phyloP scores from a whole-genome alignment of 345 rosid species.

The Linum lewisii region DNA sequence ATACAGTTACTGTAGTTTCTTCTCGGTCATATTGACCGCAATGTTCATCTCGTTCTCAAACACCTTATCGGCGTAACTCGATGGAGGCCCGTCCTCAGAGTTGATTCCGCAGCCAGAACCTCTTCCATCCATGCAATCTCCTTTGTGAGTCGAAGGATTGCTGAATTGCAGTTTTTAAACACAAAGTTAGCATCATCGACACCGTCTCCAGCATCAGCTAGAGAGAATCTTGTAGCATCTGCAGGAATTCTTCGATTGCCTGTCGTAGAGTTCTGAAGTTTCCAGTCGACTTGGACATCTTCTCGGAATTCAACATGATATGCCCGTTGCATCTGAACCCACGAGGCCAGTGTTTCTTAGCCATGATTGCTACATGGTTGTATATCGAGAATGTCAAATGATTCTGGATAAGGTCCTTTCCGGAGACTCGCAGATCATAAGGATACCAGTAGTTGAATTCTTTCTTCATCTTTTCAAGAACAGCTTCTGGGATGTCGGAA shows the following conservation, averaged over 20 bases:
- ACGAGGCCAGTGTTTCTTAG: constrained; percentile 73
- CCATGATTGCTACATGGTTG: constrained; percentile 81
- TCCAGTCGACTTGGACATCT: constrained; percentile 97
- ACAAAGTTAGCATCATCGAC: constrained; percentile 98
- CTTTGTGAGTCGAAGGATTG: constrained; percentile 74
- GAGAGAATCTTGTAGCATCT: constrained; percentile 74
- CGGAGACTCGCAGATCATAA: constrained; percentile 88
- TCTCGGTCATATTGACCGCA: constrained; percentile 66
- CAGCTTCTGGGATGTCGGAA: constrained; percentile 43
- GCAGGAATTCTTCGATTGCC: constrained; percentile 83
- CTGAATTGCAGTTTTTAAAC: constrained; percentile 81
- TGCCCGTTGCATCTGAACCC: constrained; percentile 94
- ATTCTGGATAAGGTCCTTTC: constrained; percentile 95
- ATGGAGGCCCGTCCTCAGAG: constrained; percentile 63
- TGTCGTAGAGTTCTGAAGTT: constrained; percentile 79
- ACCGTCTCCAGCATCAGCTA: constrained; percentile 97
- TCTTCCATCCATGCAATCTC: constrained; percentile 94
- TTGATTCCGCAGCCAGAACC: constrained; percentile 50
- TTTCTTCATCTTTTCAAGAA: constrained; percentile 74
- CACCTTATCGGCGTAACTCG: constrained; percentile 75
- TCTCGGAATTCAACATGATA: constrained; percentile 88
- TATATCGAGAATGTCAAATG: constrained; percentile 80
- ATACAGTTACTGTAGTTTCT: constrained; percentile 48
- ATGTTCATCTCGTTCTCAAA: constrained; percentile 84
- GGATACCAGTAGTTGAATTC: constrained; percentile 98